A percentile compares a stretch with the other conserved stretches of the same genome.
These are phyloP conservation scores for Pseudocercospora musae DNA, from an alignment of 2,329 filamentous ascomycete species.

Conservation along the genomic window DNA sequence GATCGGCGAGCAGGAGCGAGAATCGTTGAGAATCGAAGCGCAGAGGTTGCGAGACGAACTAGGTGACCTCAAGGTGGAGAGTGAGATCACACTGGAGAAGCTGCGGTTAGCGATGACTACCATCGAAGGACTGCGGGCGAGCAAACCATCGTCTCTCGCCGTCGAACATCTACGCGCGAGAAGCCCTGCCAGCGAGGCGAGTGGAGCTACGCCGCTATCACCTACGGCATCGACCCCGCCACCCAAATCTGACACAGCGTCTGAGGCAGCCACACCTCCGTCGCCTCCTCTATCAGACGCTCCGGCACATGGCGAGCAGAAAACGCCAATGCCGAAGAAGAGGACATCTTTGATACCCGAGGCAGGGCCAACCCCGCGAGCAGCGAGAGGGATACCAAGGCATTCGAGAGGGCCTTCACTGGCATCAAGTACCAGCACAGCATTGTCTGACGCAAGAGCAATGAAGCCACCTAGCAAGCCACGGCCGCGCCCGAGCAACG, in stretches of 20 bases:
- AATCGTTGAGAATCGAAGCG: slow-evolving; percentile 80
- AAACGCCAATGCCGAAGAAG: slow-evolving; percentile 40
- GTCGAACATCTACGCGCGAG: slow-evolving; percentile 44
- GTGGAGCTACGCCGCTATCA: slow-evolving; percentile 76
- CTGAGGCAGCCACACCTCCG: slow-evolving; percentile 75
- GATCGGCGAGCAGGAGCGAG: slow-evolving; percentile 85
- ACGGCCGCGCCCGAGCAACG: slow-evolving; percentile 39
- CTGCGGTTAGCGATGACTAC: slow-evolving; percentile 66
- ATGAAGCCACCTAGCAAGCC: slow-evolving; percentile 43
- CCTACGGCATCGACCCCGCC: slow-evolving; percentile 87
- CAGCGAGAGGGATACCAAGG: slow-evolving; percentile 43
- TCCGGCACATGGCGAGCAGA: slow-evolving; percentile 54
- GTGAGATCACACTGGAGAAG: slow-evolving; percentile 92
- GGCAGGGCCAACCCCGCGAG: slow-evolving; percentile 52
- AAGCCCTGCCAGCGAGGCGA: slow-evolving; percentile 50
- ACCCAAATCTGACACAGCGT: slow-evolving; percentile 62
- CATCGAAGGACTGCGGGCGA: slow-evolving; percentile 49
- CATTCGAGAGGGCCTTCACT: slow-evolving; percentile 60
- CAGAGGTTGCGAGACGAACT: slow-evolving; percentile 89
- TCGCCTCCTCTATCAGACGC: slow-evolving; percentile 92
- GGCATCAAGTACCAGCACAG: slow-evolving; percentile 28
- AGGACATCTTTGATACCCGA: slow-evolving; percentile 51
- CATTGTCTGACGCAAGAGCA: slow-evolving; percentile 24
- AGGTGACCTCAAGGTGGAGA: slow-evolving; percentile 89
- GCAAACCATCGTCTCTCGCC: slow-evolving; percentile 50